These are phyloP conservation scores for Magnusiomyces sp. DNA, from an alignment of 1,139 yeast genomes.

Conservation along the genomic window DNA sequence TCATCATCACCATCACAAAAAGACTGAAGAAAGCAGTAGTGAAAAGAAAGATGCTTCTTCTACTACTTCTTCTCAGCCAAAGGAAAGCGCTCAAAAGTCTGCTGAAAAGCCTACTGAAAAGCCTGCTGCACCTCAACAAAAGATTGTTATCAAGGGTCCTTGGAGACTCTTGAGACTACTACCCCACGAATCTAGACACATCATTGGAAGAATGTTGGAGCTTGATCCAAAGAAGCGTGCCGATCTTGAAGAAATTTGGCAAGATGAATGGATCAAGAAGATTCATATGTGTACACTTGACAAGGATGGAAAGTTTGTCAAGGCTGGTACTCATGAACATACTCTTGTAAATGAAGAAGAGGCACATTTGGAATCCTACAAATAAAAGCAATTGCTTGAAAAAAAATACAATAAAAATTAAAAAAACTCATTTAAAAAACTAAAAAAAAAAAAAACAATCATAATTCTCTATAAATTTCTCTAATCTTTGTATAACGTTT, in stretches of 20 bases:
- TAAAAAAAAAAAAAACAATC: background rate
- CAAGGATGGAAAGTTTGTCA: slow-evolving; percentile 36
- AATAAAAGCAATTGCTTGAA: slow-evolving; percentile 19
- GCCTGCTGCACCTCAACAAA: slow-evolving; percentile 13
- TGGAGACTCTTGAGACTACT: slow-evolving; percentile 77
- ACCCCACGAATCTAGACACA: slow-evolving; percentile 78
- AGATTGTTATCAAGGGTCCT: slow-evolving; percentile 51
- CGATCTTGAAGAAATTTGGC: slow-evolving; percentile 53
- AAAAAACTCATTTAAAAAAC: background rate
- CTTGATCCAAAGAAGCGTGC: slow-evolving; percentile 65
- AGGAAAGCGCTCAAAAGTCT: slow-evolving; percentile 2
- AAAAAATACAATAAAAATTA: background rate
- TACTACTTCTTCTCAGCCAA: slow-evolving; percentile 13
- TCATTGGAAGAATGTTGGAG: slow-evolving; percentile 65
- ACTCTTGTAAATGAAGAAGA: slow-evolving; percentile 46
- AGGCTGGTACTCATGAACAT: slow-evolving; percentile 49
- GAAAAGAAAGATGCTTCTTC: slow-evolving; percentile 1
- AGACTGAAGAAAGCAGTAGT: slow-evolving; percentile 2
- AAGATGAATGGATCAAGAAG: slow-evolving; percentile 64
- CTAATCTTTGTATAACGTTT: background rate
- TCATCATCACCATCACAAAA: slow-evolving; percentile 7
- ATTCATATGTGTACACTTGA: slow-evolving; percentile 42
- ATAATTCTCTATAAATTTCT: background rate
- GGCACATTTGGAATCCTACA: slow-evolving; percentile 39
- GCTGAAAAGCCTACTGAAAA: slow-evolving; percentile 7